Conservation (phyloP, 371 early-diverging fungal species). For the Mortierella sp. region DNA sequence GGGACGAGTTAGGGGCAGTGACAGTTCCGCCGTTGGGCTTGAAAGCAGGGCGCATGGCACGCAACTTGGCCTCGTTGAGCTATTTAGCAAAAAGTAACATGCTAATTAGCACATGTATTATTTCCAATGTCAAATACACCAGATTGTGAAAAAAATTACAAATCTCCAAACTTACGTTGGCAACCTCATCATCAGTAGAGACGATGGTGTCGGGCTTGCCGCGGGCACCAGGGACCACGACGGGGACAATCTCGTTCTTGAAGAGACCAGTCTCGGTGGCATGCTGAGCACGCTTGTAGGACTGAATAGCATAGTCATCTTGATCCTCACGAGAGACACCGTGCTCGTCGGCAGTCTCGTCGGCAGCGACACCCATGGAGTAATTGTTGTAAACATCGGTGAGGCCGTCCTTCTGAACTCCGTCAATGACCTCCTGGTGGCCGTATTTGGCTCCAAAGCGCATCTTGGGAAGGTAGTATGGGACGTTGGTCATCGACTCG, state of each 20-base stretch:
- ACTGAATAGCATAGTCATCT: constrained; percentile 91
- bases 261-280: constrained; percentile 83
- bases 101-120: neutral
- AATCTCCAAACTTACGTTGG: constrained; percentile 66
- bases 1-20: constrained; percentile 97
- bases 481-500: constrained; percentile 98
- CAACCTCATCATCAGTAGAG: constrained; percentile 83
- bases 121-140: neutral
- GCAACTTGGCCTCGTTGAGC: constrained; percentile 83
- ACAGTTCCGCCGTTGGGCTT: constrained; percentile 88
- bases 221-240: constrained; percentile 85
- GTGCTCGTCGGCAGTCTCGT: constrained; percentile 91
- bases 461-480: constrained; percentile 91
- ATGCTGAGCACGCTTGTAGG: constrained; percentile 91
- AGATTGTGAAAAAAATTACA: neutral
- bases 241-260: constrained; percentile 91
- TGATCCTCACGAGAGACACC: constrained; percentile 86
- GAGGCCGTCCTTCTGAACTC: constrained; percentile 94
- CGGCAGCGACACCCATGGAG: constrained; percentile 96
- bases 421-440: constrained; percentile 86
- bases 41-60: constrained; percentile 93
- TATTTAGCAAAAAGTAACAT: neutral
- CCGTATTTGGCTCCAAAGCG: constrained; percentile 91
- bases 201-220: constrained; percentile 90
- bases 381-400: constrained; percentile 91